A percentile compares a stretch with the other conserved stretches of the same genome.
These are phyloP conservation scores for Torrubiella hemipterigena DNA, from an alignment of 2,329 filamentous ascomycete species.

Conservation along the genomic window DNA sequence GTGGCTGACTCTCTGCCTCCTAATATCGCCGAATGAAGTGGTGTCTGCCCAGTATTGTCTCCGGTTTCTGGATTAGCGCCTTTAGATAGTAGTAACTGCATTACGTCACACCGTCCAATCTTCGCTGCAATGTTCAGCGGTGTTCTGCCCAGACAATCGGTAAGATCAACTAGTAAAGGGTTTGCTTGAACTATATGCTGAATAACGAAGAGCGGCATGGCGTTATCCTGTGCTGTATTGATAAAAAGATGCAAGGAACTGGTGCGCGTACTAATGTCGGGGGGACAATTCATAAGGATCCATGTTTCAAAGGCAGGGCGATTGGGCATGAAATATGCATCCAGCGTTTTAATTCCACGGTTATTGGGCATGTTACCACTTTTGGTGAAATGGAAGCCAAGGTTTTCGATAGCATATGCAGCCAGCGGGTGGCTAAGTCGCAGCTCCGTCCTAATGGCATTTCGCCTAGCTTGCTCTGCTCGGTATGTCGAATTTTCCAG, in stretches of 20 bases:
- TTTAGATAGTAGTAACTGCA: background rate
- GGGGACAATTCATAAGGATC: background rate
- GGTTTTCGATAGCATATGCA: slow-evolving; percentile 1
- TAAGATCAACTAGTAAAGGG: background rate
- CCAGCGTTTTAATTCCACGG: background rate
- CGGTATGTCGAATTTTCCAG: background rate
- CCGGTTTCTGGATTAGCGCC: slow-evolving; percentile 2
- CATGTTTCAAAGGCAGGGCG: slow-evolving; percentile 1
- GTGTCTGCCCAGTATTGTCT: slow-evolving; percentile 14
- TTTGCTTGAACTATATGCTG: background rate
- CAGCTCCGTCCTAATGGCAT: background rate
- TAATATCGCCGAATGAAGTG: slow-evolving; percentile 21
- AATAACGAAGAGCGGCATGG: slow-evolving; percentile 1
- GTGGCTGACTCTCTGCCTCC: slow-evolving; percentile 17
- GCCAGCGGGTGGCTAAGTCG: slow-evolving; percentile 1
- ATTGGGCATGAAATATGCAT: background rate
- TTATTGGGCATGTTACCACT: background rate
- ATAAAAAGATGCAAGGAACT: background rate
- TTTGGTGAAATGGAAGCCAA: background rate
- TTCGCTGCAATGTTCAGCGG: background rate
- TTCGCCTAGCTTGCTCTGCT: background rate
- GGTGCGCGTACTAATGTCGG: background rate
- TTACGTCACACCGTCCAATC: background rate
- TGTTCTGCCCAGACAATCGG: background rate
- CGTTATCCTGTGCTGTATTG: background rate